Conservation (phyloP, 345 rosid genomes). For the Noccaea bulbosa region DNA sequence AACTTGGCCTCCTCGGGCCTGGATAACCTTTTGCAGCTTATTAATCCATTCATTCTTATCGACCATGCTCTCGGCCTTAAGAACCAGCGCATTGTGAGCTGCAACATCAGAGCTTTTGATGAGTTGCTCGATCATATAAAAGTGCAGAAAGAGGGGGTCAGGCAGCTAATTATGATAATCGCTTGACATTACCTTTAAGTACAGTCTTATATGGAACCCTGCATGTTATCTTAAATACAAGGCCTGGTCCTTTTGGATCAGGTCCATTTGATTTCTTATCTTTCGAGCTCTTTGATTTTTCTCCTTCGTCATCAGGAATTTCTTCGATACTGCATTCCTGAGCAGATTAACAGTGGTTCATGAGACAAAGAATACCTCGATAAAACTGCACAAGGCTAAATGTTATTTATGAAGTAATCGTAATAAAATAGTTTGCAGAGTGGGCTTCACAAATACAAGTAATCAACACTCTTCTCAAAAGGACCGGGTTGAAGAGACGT, state of each 20-base stretch:
- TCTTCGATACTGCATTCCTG: conserved; percentile 95
- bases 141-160: conserved; percentile 11
- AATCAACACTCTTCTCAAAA: conserved; percentile 2
- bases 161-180: conserved; percentile 1
- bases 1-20: conserved; percentile 67
- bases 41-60: conserved; percentile 91
- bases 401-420: not conserved
- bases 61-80: conserved; percentile 85
- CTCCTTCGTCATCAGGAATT: conserved; percentile 75
- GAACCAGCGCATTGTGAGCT: conserved; percentile 82
- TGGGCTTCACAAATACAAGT: not conserved
- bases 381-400: not conserved
- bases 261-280: conserved; percentile 91
- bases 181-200: conserved; percentile 57
- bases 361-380: not conserved
- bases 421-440: not conserved
- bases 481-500: conserved; percentile 4
- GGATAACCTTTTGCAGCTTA: conserved; percentile 72
- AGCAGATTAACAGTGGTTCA: conserved; percentile 18
- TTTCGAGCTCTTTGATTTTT: conserved; percentile 70
- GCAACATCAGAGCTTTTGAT: conserved; percentile 36
- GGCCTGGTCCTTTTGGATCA: conserved; percentile 65
- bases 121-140: conserved; percentile 12
- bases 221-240: conserved; percentile 83
- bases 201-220: conserved; percentile 93